phyloP scores from a whole-genome alignment of 169 alveolate genomes.

The Plasmodium blacklocki region DNA sequence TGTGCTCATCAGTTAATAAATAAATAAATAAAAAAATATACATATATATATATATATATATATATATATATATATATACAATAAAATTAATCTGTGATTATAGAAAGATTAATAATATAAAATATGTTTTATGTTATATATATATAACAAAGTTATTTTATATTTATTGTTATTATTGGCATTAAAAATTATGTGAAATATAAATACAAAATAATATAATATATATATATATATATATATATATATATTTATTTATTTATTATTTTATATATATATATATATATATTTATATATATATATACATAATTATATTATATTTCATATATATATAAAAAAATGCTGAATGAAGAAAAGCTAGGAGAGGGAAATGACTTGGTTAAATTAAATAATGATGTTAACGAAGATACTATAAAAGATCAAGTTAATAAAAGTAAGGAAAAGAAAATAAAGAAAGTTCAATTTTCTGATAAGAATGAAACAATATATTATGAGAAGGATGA shows the following conservation, averaged over 20 bases:
- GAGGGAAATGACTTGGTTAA: slow-evolving; percentile 39
- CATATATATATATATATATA: no score
- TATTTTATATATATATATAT: not conserved
- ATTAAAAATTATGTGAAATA: no score
- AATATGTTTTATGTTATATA: no score
- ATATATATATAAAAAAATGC: slow-evolving; percentile 24
- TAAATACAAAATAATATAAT: not conserved
- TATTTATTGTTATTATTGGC: no score
- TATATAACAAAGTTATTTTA: no score
- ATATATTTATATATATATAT: slow-evolving; percentile 3
- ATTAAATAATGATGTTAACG: slow-evolving; percentile 28
- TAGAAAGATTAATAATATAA: no score
- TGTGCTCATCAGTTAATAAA: no score
- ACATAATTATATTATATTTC: no score
- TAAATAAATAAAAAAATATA: no score
- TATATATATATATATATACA: no score
- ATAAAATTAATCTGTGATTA: no score
- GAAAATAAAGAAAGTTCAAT: slow-evolving; percentile 65
- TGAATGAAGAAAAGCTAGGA: slow-evolving; percentile 54
- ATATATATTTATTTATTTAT: not conserved
- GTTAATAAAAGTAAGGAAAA: slow-evolving; percentile 26
- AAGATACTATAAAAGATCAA: not conserved
- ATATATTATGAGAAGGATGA: slow-evolving; percentile 76
- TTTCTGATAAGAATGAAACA: slow-evolving; percentile 74
- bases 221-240: slow-evolving; percentile 2